Evolutionary conservation across 2,329 filamentous ascomycete species (phyloP).

Genomic region (Cladophialophora psammophila): DNA sequence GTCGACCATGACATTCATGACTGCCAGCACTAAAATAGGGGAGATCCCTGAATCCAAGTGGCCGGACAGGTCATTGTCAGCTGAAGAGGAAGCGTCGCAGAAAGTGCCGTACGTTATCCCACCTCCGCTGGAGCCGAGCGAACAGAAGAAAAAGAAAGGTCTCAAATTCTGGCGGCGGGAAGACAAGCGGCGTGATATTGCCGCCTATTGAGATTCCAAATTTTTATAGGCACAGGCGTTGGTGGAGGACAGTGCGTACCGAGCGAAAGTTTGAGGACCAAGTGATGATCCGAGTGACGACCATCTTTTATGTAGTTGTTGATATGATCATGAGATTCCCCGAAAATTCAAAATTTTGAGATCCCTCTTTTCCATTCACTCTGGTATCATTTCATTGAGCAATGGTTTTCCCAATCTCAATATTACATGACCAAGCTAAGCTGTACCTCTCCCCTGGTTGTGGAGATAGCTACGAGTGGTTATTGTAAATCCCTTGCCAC

Average conservation of each 20-base stretch:
- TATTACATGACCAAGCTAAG: no score
- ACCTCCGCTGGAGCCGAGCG: slow-evolving; percentile 28
- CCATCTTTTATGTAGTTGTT: background rate
- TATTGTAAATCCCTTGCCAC: slow-evolving; percentile 11
- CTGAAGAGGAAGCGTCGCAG: slow-evolving; percentile 18
- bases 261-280: background rate
- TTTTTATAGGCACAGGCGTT: background rate
- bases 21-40: slow-evolving; percentile 72
- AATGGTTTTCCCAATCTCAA: no score
- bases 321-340: background rate
- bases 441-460: no score
- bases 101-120: slow-evolving; percentile 34
- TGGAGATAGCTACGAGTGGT: no score
- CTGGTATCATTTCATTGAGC: background rate
- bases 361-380: background rate
- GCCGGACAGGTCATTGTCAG: slow-evolving; percentile 21
- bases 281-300: background rate
- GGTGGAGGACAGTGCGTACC: background rate
- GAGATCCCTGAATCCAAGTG: slow-evolving; percentile 53
- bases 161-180: slow-evolving; percentile 40
- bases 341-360: background rate
- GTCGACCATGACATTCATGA: slow-evolving; percentile 59
- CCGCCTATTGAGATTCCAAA: slow-evolving; percentile 1
- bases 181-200: slow-evolving; percentile 21
- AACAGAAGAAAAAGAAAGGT: slow-evolving; percentile 34